Evolutionary conservation across 1,284 basidiomycete species (phyloP).

Genomic region (Exobasidium rhododendri): DNA sequence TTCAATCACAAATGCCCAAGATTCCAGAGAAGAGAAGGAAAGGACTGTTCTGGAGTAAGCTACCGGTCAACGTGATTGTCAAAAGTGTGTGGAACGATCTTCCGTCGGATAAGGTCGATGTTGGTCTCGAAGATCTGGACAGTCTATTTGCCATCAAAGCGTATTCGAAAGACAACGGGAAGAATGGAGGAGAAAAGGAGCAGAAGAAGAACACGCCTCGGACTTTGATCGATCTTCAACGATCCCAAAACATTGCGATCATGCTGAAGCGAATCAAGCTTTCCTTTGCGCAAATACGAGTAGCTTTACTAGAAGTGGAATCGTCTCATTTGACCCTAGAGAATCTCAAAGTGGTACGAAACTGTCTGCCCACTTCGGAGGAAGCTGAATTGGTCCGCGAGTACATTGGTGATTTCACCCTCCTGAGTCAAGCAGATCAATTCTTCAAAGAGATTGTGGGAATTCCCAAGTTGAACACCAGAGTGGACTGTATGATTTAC

Average conservation of each 20-base stretch:
- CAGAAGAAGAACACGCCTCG: slow-evolving; percentile 26
- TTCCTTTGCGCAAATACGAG: slow-evolving; percentile 35
- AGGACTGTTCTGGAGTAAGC: slow-evolving; percentile 87
- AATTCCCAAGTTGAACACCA: slow-evolving; percentile 70
- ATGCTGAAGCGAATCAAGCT: slow-evolving; percentile 41
- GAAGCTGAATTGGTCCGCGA: slow-evolving; percentile 43
- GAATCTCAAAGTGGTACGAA: slow-evolving; percentile 35
- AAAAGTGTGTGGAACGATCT: slow-evolving; percentile 73
- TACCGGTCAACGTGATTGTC: slow-evolving; percentile 59
- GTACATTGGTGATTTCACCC: slow-evolving; percentile 32
- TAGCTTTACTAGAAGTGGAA: slow-evolving; percentile 36
- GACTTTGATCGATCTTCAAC: slow-evolving; percentile 34
- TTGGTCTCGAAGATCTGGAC: slow-evolving; percentile 66
- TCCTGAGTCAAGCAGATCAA: slow-evolving; percentile 68
- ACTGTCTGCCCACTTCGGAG: slow-evolving; percentile 39
- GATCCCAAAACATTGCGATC: slow-evolving; percentile 36
- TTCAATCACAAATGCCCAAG: neutral
- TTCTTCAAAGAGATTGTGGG: slow-evolving; percentile 77
- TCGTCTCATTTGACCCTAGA: slow-evolving; percentile 32
- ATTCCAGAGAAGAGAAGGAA: slow-evolving; percentile 62
- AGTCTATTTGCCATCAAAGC: slow-evolving; percentile 62
- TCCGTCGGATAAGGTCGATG: slow-evolving; percentile 55
- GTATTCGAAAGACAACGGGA: neutral
- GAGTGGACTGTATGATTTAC: slow-evolving; percentile 78
- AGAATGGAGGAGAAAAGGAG: slow-evolving; percentile 6